A percentile compares a stretch with the other conserved stretches of the same genome.
Evolutionary conservation across 78 protist species (phyloP).

Genomic region (Dictyostelium citrinum): DNA sequence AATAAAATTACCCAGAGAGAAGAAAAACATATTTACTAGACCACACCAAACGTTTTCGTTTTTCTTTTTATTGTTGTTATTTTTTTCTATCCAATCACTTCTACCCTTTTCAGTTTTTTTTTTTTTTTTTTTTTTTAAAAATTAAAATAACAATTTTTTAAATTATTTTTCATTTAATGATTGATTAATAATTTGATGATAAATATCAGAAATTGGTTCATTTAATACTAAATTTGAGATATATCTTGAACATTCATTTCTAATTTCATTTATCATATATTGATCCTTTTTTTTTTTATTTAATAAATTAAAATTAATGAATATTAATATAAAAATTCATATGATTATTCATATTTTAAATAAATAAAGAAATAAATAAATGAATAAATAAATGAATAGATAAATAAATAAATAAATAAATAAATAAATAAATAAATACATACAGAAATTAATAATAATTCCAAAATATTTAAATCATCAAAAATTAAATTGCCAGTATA

Average conservation of each 20-base stretch:
- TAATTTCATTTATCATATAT: slow-evolving; percentile 31
- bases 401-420: neutral
- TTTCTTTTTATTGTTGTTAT: no score
- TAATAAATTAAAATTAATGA: no score
- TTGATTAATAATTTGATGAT: neutral
- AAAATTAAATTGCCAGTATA: slow-evolving; percentile 5
- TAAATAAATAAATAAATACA: neutral
- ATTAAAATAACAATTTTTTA: no score
- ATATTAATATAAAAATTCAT: no score
- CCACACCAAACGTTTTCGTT: no score
- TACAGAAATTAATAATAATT: slow-evolving; percentile 20
- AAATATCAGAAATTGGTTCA: neutral
- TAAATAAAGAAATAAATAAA: no score
- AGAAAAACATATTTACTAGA: no score
- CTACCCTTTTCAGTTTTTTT: no score
- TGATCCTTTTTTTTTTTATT: slow-evolving; percentile 2
- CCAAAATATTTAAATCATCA: slow-evolving; percentile 10
- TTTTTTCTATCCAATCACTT: no score
- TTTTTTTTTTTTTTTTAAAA: no score
- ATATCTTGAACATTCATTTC: slow-evolving; percentile 6
- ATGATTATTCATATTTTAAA: no score
- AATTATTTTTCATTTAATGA: neutral
- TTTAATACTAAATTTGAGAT: neutral
- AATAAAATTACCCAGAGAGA: no score
- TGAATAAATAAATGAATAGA: neutral